phyloP scores from a whole-genome alignment of 441 rosid genomes.

The Erodium chrysanthum region DNA sequence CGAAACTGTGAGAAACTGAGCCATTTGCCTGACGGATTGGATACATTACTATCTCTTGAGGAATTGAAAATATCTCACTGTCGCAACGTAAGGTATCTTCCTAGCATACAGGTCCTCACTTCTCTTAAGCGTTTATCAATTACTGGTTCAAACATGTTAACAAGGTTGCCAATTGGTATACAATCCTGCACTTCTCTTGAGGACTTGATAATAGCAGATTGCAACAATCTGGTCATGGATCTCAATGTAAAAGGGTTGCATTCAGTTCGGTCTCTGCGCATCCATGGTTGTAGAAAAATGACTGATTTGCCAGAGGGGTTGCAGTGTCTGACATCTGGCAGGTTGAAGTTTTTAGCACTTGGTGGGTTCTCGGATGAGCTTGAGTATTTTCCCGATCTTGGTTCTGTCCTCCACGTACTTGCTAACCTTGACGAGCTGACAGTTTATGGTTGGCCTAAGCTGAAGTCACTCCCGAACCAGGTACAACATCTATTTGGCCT shows the following conservation, averaged over 20 bases:
- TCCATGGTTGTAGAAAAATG: conserved; percentile 3
- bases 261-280: not conserved
- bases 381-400: conserved; percentile 15
- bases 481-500: conserved; percentile 21
- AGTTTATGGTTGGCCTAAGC: conserved; percentile 14
- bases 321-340: conserved; percentile 3
- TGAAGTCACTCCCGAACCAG: conserved; percentile 20
- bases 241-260: not conserved
- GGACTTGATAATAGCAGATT: not conserved
- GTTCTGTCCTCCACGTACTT: conserved; percentile 12
- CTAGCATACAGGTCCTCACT: conserved; percentile 5
- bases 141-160: not conserved
- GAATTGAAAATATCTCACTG: conserved; percentile 1
- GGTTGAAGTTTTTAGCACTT: conserved; percentile 12
- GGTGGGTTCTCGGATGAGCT: conserved; percentile 13
- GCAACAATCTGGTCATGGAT: not conserved
- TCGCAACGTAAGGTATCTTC: conserved; percentile 2
- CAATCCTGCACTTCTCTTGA: conserved; percentile 1
- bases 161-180: not conserved
- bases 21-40: not conserved
- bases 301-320: conserved; percentile 7
- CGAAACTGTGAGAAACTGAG: not conserved
- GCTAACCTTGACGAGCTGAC: conserved; percentile 7
- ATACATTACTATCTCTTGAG: conserved; percentile 2
- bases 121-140: conserved; percentile 11